Evolutionary conservation across 768 basidiomycete species (phyloP), one percentile per base, ranked within the genome.

Genomic region (Tylopilus balloui): DNA sequence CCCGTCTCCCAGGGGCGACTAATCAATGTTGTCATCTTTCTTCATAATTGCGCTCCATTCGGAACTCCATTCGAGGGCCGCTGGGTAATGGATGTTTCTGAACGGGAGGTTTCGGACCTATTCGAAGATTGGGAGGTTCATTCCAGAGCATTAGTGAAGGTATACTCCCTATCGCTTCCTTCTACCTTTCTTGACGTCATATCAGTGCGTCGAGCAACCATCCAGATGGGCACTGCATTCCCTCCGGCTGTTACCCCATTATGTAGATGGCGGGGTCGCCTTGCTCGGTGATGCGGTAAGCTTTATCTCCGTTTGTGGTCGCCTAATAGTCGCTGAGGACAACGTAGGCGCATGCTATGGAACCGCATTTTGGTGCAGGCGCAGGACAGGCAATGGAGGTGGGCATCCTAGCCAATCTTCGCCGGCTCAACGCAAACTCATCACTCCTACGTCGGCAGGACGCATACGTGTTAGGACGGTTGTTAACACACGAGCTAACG

Each of bases 331-430:
- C 14, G 15, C 3, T 35, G 45, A 58, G 28, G 39, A n/a, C 32
- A 8, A 12, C 29, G 19, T 37, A 64, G 76, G 76, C 75, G 0
- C 76, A 78, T 58, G 75, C 71, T 0, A 75, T 76, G 69, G 63
- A 70, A 4, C 75, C 76, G 0, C 69, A 76, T 53, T 67, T 73
- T 57, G 77, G 73, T 1, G 70, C 74, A 0, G 77, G 78, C 3
- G 78, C 75, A 5, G 75, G 76, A 3, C 76, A 76, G 46, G 76
- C 77, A 1, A 71, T 78, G 17, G 78, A 78, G 60, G 75, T 75
- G 37, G 11, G 60, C 40, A 8, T 17, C 14, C n/a, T 28, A 3
- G 13, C 12, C 24, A 29, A 56, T 48, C 17, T 6, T 4, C 1
- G 4, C 15, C 11, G 3, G 6, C 4, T n/a, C 6, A 11, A 25